phyloP scores from a whole-genome alignment of 805 yeast genomes.

The Wickerhamiella galacta region DNA sequence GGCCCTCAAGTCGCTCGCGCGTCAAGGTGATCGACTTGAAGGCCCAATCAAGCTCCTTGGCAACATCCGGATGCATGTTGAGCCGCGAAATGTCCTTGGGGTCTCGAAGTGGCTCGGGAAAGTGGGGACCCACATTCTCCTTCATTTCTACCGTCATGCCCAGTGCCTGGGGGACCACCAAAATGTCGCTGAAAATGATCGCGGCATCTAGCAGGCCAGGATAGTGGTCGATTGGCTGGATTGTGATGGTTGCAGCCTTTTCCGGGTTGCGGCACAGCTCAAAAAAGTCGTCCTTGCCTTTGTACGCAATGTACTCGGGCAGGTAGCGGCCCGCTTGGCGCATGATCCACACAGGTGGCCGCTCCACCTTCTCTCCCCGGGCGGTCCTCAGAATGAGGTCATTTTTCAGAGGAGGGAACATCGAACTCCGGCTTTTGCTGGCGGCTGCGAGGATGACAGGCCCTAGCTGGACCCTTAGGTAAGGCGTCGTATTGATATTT shows the following conservation, averaged over 20 bases:
- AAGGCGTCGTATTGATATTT: too few relatives aligned
- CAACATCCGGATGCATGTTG: slow-evolving; percentile 46
- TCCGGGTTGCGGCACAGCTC: slow-evolving; percentile 93
- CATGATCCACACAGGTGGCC: slow-evolving; percentile 67
- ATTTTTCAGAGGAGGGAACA: slow-evolving; percentile 67
- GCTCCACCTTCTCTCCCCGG: slow-evolving; percentile 71
- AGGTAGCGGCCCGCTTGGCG: slow-evolving; percentile 20
- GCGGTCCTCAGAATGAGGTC: slow-evolving; percentile 89
- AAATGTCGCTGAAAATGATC: slow-evolving; percentile 84
- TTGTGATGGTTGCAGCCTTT: slow-evolving; percentile 82
- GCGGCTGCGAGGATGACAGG: too few relatives aligned
- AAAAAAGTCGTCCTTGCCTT: slow-evolving; percentile 74
- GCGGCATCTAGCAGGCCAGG: slow-evolving; percentile 91
- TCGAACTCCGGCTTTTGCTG: too few relatives aligned
- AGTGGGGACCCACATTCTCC: slow-evolving; percentile 88
- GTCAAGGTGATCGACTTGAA: slow-evolving; percentile 84
- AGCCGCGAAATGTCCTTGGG: slow-evolving; percentile 42
- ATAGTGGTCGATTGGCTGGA: slow-evolving; percentile 85
- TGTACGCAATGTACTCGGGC: slow-evolving; percentile 83
- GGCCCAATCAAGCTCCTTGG: slow-evolving; percentile 80
- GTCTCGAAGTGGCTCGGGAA: slow-evolving; percentile 69
- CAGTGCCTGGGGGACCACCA: slow-evolving; percentile 96
- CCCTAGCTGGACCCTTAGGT: too few relatives aligned
- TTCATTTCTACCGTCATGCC: slow-evolving; percentile 90
- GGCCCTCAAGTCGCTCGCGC: slow-evolving; percentile 68